A percentile compares a stretch with the other conserved stretches of the same genome.
These are phyloP conservation scores for Blastobotrys illinoisensis DNA, from an alignment of 1,139 yeast species.

Conservation along the genomic window DNA sequence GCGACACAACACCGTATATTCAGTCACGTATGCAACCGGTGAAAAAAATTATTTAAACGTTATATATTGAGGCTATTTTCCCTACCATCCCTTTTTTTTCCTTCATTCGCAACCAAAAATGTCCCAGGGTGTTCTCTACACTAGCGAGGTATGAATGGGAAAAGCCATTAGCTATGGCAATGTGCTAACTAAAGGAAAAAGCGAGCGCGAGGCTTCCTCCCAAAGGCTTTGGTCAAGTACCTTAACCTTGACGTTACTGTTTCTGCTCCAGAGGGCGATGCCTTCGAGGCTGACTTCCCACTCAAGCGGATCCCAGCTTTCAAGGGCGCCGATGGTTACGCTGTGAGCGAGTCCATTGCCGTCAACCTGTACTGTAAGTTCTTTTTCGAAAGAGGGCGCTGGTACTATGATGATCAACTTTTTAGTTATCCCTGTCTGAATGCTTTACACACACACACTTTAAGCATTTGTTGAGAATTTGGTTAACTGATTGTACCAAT, in stretches of 20 bases:
- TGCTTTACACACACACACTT: constrained; percentile 24
- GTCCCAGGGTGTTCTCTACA: constrained; percentile 34
- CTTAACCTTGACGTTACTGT: constrained; percentile 66
- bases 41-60: background rate
- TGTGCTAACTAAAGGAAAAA: constrained; percentile 11
- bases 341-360: constrained; percentile 75
- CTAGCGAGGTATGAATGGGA: constrained; percentile 19
- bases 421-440: constrained; percentile 92
- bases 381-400: background rate
- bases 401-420: constrained; percentile 48
- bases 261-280: constrained; percentile 41
- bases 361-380: constrained; percentile 44
- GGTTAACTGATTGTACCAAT: constrained; percentile 14
- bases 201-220: constrained; percentile 37
- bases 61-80: background rate
- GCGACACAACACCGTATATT: background rate
- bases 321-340: constrained; percentile 72
- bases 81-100: constrained; percentile 1
- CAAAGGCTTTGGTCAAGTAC: constrained; percentile 62
- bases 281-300: constrained; percentile 61
- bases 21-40: background rate
- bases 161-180: constrained; percentile 1
- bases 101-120: constrained; percentile 14
- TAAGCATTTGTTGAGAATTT: constrained; percentile 55
- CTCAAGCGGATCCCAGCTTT: constrained; percentile 71